phyloP scores from a whole-genome alignment of 148 eudicot genomes.

The Gaultheria prostrata region DNA sequence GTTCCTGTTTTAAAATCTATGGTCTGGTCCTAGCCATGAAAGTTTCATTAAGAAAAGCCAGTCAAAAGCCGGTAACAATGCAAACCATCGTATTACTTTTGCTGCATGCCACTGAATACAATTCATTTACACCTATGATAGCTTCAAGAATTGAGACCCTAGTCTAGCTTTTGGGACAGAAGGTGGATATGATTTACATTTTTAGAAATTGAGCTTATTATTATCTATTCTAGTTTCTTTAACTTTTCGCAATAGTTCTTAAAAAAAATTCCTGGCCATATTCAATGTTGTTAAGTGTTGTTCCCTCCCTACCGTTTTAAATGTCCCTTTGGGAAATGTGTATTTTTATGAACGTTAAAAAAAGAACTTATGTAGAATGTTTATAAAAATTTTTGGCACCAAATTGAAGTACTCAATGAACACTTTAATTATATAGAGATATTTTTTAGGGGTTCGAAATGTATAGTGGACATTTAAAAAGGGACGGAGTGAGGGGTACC shows the following conservation, averaged over 20 bases:
- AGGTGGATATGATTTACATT: neutral
- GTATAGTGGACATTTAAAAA: no score
- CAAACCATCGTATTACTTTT: neutral
- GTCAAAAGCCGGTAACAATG: neutral
- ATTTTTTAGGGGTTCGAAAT: no score
- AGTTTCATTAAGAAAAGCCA: neutral
- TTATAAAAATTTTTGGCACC: no score
- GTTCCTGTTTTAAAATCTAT: neutral
- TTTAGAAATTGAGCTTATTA: neutral
- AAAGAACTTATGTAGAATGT: no score
- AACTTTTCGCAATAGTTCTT: neutral
- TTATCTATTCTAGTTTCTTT: neutral
- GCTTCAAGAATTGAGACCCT: neutral
- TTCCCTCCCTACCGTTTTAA: no score
- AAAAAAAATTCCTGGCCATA: neutral
- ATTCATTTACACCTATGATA: neutral
- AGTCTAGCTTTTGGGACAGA: neutral
- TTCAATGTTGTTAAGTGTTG: neutral
- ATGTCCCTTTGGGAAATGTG: no score
- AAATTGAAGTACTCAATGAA: no score
- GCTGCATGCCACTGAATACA: neutral
- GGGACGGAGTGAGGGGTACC: no score
- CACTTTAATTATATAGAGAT: no score
- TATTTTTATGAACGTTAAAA: no score
- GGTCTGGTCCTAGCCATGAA: neutral